Evolutionary conservation across 257 asterid genomes (phyloP).

Genomic region (Solanum bulbocastanum): DNA sequence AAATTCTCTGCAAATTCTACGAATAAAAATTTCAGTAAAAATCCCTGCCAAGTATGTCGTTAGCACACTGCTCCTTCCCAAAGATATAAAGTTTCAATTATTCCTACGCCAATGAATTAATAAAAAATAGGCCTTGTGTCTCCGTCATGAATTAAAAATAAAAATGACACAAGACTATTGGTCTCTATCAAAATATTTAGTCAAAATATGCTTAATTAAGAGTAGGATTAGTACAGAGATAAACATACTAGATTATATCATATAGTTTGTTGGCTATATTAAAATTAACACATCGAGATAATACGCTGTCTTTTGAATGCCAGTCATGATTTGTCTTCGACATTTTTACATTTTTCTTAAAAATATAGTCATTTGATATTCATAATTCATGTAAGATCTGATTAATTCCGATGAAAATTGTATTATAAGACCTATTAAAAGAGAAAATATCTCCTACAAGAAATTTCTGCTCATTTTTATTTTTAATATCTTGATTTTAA

Average conservation of each 20-base stretch:
- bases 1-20: not conserved
- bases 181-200: not conserved
- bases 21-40: not conserved
- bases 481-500: not conserved
- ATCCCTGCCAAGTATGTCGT: not conserved
- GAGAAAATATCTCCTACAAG: not conserved
- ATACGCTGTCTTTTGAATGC: not conserved
- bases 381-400: not conserved
- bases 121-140: not conserved
- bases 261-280: not conserved
- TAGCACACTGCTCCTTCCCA: not conserved
- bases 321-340: not conserved
- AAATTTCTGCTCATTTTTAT: not conserved
- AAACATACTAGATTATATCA: not conserved
- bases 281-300: not conserved
- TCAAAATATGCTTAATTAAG: not conserved
- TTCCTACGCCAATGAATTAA: not conserved
- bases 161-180: not conserved
- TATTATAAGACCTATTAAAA: not conserved
- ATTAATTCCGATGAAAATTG: not conserved
- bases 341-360: not conserved
- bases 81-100: not conserved
- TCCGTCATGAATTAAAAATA: not conserved
- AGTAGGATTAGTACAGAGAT: not conserved
- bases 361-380: not conserved